phyloP scores from a whole-genome alignment of 495 filamentous ascomycete genomes.

The Aspergillus sclerotioniger region DNA sequence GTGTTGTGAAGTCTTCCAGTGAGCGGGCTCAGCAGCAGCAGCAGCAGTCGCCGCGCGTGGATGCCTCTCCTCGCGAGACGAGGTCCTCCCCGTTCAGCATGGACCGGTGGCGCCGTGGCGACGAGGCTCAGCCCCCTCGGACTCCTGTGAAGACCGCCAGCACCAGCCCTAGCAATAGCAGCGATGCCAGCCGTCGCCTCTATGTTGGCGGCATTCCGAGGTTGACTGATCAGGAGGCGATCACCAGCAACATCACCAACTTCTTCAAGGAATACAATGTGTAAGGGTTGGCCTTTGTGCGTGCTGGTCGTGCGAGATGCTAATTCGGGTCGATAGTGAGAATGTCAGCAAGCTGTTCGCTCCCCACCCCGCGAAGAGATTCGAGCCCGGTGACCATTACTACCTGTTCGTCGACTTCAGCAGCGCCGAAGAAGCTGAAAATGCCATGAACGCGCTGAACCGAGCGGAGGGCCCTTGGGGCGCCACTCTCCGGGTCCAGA shows the following conservation, averaged over 20 bases:
- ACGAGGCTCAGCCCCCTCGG: constrained; percentile 10
- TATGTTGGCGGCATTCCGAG: constrained; percentile 63
- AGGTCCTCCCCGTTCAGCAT: constrained; percentile 26
- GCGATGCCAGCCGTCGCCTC: constrained; percentile 51
- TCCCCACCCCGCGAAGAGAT: constrained; percentile 51
- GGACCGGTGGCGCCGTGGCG: constrained; percentile 40
- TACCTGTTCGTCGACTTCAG: constrained; percentile 67
- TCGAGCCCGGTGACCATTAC: constrained; percentile 58
- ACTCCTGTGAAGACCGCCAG: constrained; percentile 5
- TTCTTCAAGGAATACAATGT: constrained; percentile 61
- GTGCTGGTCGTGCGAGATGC: background rate
- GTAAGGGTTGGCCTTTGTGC: constrained; percentile 25
- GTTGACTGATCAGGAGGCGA: constrained; percentile 53
- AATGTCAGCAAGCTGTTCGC: constrained; percentile 64
- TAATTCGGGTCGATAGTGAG: constrained; percentile 30
- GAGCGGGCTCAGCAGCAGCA: constrained; percentile 24
- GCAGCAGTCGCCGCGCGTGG: constrained; percentile 14
- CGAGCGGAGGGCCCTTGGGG: constrained; percentile 47
- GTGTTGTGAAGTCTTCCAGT: constrained; percentile 44
- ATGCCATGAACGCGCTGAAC: constrained; percentile 42
- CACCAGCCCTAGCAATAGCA: constrained; percentile 23
- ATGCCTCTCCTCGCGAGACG: constrained; percentile 20
- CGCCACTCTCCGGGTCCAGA: constrained; percentile 41
- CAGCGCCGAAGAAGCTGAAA: constrained; percentile 54
- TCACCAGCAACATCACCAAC: constrained; percentile 51